Percentiles rank a stretch among this genome's conserved stretches.
phyloP scores from a whole-genome alignment of 257 asterid species.

The Echium plantagineum region DNA sequence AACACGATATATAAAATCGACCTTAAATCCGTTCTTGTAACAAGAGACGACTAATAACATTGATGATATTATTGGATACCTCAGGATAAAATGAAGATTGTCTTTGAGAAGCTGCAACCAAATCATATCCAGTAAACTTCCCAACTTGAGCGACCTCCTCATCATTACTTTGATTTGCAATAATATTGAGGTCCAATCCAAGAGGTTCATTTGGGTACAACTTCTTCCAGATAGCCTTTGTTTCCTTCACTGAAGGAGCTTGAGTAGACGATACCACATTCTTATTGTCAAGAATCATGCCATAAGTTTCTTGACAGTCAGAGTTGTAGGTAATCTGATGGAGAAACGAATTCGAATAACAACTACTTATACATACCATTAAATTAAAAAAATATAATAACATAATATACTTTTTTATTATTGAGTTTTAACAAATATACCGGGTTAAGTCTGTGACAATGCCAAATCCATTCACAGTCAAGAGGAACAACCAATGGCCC shows the following conservation, averaged over 20 bases:
- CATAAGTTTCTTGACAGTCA: too few species aligned
- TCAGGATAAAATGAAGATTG: too few species aligned
- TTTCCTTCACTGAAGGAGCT: conserved; percentile 27
- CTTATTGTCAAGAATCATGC: conserved; percentile 65
- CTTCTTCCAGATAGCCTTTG: conserved; percentile 54
- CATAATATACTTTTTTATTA: too few species aligned
- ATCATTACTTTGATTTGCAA: conserved; percentile 14
- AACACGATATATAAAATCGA: too few species aligned
- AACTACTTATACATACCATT: not conserved
- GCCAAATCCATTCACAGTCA: too few species aligned
- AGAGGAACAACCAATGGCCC: too few species aligned
- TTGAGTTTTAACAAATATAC: too few species aligned
- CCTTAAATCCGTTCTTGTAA: too few species aligned
- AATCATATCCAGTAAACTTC: conserved; percentile 62
- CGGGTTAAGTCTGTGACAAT: too few species aligned
- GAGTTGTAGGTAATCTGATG: conserved; percentile 66
- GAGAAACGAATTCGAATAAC: conserved; percentile 1
- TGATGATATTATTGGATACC: too few species aligned
- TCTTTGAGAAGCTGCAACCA: too few species aligned
- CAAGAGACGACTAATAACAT: too few species aligned
- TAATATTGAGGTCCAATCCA: conserved; percentile 34
- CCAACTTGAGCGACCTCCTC: conserved; percentile 18
- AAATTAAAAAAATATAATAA: conserved; percentile 1
- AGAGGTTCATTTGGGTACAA: conserved; percentile 57
- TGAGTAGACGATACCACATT: conserved; percentile 58